phyloP scores from a whole-genome alignment of 2,329 filamentous ascomycete genomes.

The Arachnopeziza araneosa region DNA sequence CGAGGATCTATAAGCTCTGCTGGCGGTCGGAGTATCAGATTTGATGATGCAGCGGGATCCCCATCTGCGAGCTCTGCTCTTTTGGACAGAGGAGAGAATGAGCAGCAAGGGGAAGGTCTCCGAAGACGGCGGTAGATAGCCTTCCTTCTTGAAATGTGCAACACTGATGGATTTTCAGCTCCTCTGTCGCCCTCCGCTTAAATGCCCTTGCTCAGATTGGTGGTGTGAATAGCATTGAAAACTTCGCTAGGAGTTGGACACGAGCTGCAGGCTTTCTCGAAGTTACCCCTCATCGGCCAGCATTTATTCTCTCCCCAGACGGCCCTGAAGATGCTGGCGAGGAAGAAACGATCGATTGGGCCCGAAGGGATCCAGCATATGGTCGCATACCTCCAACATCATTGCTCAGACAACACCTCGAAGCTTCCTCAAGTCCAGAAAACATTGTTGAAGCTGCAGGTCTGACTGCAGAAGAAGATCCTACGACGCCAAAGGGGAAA shows the following conservation, averaged over 20 bases:
- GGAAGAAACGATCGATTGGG: slow-evolving; percentile 22
- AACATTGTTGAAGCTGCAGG: slow-evolving; percentile 26
- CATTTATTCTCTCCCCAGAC: slow-evolving; percentile 60
- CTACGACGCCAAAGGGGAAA: slow-evolving; percentile 37
- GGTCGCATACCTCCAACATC: slow-evolving; percentile 22
- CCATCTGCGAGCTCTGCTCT: slow-evolving; percentile 15
- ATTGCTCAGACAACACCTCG: slow-evolving; percentile 49
- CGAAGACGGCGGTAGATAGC: slow-evolving; percentile 26
- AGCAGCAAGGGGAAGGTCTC: slow-evolving; percentile 18
- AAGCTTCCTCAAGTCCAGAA: slow-evolving; percentile 32
- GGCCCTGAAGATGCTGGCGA: slow-evolving; percentile 36
- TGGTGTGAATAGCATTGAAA: slow-evolving; percentile 89
- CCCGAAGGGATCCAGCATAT: slow-evolving; percentile 21
- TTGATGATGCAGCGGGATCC: slow-evolving; percentile 18
- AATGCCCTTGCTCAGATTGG: slow-evolving; percentile 64
- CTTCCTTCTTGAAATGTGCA: background rate
- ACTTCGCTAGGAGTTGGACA: slow-evolving; percentile 89
- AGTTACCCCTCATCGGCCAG: slow-evolving; percentile 72
- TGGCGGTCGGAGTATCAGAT: slow-evolving; percentile 27
- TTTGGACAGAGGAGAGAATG: slow-evolving; percentile 10
- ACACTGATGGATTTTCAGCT: slow-evolving; percentile 35
- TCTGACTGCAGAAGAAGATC: slow-evolving; percentile 8
- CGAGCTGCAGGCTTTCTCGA: slow-evolving; percentile 84
- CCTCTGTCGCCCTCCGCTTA: slow-evolving; percentile 54
- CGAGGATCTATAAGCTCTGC: slow-evolving; percentile 29